Percentiles rank a stretch among this genome's conserved stretches.
Evolutionary conservation across 345 rosid genomes (phyloP).

Genomic region (Gossypium sturtianum): DNA sequence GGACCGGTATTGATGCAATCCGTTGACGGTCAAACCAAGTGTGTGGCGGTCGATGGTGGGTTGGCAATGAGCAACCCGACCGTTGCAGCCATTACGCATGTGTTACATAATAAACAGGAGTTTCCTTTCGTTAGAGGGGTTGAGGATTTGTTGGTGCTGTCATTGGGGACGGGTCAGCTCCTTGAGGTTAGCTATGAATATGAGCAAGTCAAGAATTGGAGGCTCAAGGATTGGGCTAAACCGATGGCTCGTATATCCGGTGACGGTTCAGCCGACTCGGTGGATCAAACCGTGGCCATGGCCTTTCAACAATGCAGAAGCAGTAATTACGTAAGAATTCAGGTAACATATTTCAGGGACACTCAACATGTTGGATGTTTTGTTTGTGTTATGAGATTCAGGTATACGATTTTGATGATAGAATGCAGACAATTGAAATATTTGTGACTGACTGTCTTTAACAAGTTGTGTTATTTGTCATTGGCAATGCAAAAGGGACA

Average conservation of each 20-base stretch:
- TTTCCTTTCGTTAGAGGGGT: constrained; percentile 94
- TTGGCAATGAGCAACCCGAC: constrained; percentile 84
- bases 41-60: constrained; percentile 87
- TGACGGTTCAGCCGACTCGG: constrained; percentile 79
- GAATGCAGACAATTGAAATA: not conserved
- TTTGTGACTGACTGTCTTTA: not conserved
- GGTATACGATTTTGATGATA: not conserved
- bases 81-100: constrained; percentile 94
- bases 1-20: constrained; percentile 70
- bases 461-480: not conserved
- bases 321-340: constrained; percentile 79
- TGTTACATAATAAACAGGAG: constrained; percentile 92
- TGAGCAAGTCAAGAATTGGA: constrained; percentile 72
- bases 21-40: constrained; percentile 62
- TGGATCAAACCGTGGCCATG: constrained; percentile 93
- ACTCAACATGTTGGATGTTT: not conserved
- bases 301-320: constrained; percentile 77
- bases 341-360: constrained; percentile 38
- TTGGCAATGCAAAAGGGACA: not conserved
- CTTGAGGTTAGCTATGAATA: constrained; percentile 62
- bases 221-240: constrained; percentile 82
- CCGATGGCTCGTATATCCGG: constrained; percentile 80
- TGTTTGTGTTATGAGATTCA: not conserved
- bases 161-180: constrained; percentile 79
- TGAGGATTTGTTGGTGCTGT: constrained; percentile 84